Base-by-base conservation (phyloP, 805 yeast species). In the Ascoidea rubescens region DNA sequence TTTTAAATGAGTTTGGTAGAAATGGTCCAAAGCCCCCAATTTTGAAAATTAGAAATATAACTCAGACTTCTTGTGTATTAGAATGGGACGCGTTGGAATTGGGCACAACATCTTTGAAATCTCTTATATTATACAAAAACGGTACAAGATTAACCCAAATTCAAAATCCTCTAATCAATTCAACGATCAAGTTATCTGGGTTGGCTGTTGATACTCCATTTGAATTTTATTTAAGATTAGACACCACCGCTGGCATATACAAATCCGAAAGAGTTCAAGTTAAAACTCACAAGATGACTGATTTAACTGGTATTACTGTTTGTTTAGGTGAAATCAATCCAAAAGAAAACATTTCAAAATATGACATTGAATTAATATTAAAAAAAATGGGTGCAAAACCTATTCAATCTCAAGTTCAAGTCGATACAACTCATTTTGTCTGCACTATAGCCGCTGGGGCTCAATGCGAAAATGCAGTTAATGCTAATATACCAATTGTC, bases 371-470 rank as follows among this genome's bases (percentile, higher is more conserved):
- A 54, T 72, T 71, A 5, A 71, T 87, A 1, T 74, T 88, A 60
- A 58, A 64, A 31, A 74, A 75, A n/a, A 84, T 93, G 62, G 95
- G 95, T 16, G 96, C 96, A 21, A 83, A 77, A 59, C 88, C 90
- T 1, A 67, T 87, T 17, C 95, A 88, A 61, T 68, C 69, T 28
- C 72, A 75, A 52, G 93, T 91, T 51, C 77, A 77, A 58, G 85
- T 91, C 52, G 97, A 91, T 62, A 93, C 99, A 0, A 93, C 99
- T 1, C 99, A 93, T 66, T 93, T 84, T 62, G 73, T 93, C n/a
- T 77, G 85, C 56, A 83, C 95, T 14, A 74, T 77, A 21, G 80
- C 81, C 49, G 70, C 71, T 46, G 88, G 87, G n/a, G 74, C 82
- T 16, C 90, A 87, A 65, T 85, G 78, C 69, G 73, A 80, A 56